Conservation (phyloP, 179 eudicot genomes). For the Silene noctiflora region DNA sequence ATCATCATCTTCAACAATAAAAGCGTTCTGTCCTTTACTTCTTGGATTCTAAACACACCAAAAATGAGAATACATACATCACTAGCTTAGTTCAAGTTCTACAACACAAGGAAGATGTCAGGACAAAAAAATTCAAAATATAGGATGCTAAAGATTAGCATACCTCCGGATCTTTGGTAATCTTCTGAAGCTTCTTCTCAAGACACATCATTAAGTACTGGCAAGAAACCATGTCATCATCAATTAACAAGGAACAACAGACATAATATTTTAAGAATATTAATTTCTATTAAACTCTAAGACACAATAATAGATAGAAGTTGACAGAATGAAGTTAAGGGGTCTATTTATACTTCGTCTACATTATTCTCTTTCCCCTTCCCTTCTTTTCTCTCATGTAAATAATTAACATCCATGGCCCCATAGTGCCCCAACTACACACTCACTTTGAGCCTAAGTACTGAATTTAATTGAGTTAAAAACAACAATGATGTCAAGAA, state of each 20-base stretch:
- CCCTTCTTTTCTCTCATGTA: background rate
- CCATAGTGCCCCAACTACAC: background rate
- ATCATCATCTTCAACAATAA: slow-evolving; percentile 43
- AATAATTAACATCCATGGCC: background rate
- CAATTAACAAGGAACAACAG: slow-evolving; percentile 14
- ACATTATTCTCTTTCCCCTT: background rate
- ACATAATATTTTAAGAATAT: background rate
- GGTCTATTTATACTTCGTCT: background rate
- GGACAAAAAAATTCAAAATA: background rate
- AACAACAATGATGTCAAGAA: too few species aligned
- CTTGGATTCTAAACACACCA: slow-evolving; percentile 33
- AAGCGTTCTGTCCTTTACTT: slow-evolving; percentile 33
- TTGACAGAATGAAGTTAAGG: background rate
- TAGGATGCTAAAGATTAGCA: slow-evolving; percentile 10
- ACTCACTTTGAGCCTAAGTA: background rate
- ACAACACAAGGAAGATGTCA: background rate
- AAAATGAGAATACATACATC: background rate
- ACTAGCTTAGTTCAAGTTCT: slow-evolving; percentile 2
- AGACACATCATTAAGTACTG: slow-evolving; percentile 59
- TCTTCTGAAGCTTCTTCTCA: slow-evolving; percentile 49
- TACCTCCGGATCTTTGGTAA: slow-evolving; percentile 53
- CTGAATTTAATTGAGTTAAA: background rate
- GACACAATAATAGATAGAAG: slow-evolving; percentile 6
- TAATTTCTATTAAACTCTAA: background rate
- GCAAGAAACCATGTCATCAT: slow-evolving; percentile 16